Evolutionary conservation across 2,329 filamentous ascomycete species (phyloP), one percentile per base, ranked within the genome.

Genomic region (Apiospora kogelbergensis): DNA sequence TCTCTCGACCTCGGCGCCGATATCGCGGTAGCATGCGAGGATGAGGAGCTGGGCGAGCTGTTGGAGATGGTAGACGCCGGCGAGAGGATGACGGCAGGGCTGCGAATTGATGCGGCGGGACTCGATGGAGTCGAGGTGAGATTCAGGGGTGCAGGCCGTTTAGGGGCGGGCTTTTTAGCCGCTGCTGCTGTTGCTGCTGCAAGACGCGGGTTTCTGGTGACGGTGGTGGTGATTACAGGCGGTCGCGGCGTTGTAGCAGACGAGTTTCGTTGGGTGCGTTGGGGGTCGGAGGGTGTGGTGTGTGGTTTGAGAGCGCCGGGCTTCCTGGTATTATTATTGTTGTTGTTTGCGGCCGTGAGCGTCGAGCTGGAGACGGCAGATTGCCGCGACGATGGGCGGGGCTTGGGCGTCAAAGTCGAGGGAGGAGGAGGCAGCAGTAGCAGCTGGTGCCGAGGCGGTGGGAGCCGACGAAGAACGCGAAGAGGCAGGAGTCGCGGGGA

Each of bases 1-100:
- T 81, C 78, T 71, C 76, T 77, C 67, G 71, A 69, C 46, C 73
- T 74, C 17, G 79, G 76, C 40, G 63, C 24, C 24, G 37, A 13
- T 63, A 33, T 60, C 53, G 53, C 20, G 67, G 66, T 37, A 45
- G 41, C 42, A 44, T 40, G 65, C 40, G 42, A 46, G n/a, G 65
- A 48, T 26, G 64, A 7, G n/a, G 67, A 46, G 24, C 37, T 30
- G 63, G 44, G 66, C 57, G 67, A 67, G 20, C 44, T 65, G n/a
- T n/a, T 64, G 41, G 63, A 65, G 41, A 15, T 20, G 41, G 24
- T 37, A 44, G 63, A 65, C 17, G 63, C 44, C n/a, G 65, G 44
- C 30, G 65, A 66, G 65, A 65, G 40, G 6, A 44, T 24, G 63
- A 46, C 22, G 13, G 65, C 65, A 40, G 65, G 44, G 42, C 42